These are phyloP conservation scores for Chaetomium fimeti DNA, from an alignment of 495 filamentous ascomycete species.

Conservation along the genomic window DNA sequence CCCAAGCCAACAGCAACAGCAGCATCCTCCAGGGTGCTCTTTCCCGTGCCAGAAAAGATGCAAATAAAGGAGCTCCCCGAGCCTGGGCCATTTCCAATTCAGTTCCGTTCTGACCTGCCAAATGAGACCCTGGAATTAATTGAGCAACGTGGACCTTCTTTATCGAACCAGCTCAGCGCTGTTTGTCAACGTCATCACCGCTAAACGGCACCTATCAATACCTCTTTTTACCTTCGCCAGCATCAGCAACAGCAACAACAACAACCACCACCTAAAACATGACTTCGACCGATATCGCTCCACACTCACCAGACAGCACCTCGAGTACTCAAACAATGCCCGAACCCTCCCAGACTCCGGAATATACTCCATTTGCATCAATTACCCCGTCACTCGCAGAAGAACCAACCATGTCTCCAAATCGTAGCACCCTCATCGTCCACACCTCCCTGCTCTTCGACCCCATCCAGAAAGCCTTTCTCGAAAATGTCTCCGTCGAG, in stretches of 20 bases:
- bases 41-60: neutral
- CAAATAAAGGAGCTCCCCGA: neutral
- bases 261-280: neutral
- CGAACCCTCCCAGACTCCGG: neutral
- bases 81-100: neutral
- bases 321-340: neutral
- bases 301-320: neutral
- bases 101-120: neutral
- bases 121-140: neutral
- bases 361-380: neutral
- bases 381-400: neutral
- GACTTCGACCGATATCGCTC: neutral
- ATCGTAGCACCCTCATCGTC: slow-evolving; percentile 33
- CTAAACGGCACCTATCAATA: neutral
- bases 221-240: neutral
- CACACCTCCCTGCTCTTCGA: slow-evolving; percentile 53
- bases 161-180: neutral
- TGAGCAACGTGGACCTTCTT: neutral
- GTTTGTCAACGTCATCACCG: slow-evolving; percentile 2
- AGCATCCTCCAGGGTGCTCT: neutral
- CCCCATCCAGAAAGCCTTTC: slow-evolving; percentile 46
- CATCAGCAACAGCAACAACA: neutral
- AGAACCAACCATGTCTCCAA: slow-evolving; percentile 12
- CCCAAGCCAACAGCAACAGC: neutral
- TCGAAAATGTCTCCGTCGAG: slow-evolving; percentile 43